Evolutionary conservation across 495 filamentous ascomycete genomes (phyloP), one percentile per base, ranked within the genome.

Genomic region (Chlorociboria aeruginascens): DNA sequence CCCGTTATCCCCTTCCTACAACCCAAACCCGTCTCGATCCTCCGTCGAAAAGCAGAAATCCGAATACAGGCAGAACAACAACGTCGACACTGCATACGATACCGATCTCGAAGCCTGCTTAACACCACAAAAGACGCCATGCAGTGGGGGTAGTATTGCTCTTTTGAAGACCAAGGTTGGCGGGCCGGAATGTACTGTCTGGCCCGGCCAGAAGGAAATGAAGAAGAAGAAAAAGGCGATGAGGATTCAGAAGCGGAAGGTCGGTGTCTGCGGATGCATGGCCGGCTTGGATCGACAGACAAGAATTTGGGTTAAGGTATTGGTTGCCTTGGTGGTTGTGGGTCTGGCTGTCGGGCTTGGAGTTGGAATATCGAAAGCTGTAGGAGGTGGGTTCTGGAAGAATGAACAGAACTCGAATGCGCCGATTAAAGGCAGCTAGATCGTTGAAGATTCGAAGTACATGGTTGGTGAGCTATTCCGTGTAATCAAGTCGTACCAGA

Each of bases 1-100:
- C 2, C 76, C 77, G 13, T 77, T 61, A 56, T 78, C 74, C 0
- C 73, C 78, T 13, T 81, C 80, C 66, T 80, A 80, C 63, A 63
- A 65, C 44, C 76, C 80, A 60, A 12, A 67, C 11, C 66, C 69
- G 7, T 60, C 66, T 9, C 68, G 68, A 9, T 66, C 62, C n/a
- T 76, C 71, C n/a, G 63, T 72, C 52, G 70, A 74, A 42, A 61
- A 64, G 9, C 54, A 66, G 13, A 66, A 62, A 14, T 53, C 61
- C 12, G 61, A 68, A 48, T 61, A 55, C n/a, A 71, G 70, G 46
- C 53, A 57, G 8, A 53, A 58, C 46, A 58, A 60, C 53, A 42
- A 28, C 11, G 33, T 36, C n/a, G 36, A 17, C 31, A 36, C 32
- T 32, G 55, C 57, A 33, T 57, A 51, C 56, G 61, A 68, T 47